phyloP scores from a whole-genome alignment of 2,329 filamentous ascomycete genomes.

The Ceratocystis diversiconidia region DNA sequence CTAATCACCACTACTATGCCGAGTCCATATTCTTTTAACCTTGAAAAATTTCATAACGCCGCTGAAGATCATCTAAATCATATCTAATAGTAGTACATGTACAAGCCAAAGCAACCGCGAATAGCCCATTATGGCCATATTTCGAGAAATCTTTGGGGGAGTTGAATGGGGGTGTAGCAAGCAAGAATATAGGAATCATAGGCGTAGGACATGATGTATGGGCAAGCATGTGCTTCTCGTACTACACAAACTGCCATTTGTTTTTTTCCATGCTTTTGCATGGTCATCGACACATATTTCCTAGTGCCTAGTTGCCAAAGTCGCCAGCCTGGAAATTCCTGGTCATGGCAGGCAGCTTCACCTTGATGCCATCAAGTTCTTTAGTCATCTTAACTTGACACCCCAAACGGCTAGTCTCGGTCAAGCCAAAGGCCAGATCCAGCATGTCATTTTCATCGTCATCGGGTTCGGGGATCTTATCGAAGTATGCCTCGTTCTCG shows the following conservation, averaged over 20 bases:
- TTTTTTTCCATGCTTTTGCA: background rate
- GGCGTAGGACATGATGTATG: background rate
- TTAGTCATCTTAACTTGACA: conserved; percentile 89
- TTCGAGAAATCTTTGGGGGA: background rate
- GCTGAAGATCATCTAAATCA: conserved; percentile 13
- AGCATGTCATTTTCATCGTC: conserved; percentile 84
- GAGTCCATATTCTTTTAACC: background rate
- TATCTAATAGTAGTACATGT: conserved; percentile 18
- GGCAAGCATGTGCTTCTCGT: background rate
- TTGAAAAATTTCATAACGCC: background rate
- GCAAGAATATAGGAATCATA: background rate
- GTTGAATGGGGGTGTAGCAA: background rate
- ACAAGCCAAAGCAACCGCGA: background rate
- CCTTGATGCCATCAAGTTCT: conserved; percentile 72
- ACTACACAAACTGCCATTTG: background rate
- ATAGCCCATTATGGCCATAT: background rate
- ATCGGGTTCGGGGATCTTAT: conserved; percentile 62
- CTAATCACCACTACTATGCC: background rate
- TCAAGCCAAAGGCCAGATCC: conserved; percentile 77
- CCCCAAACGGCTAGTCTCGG: conserved; percentile 68
- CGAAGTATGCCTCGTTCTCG: conserved; percentile 55
- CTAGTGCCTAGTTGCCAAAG: conserved; percentile 40
- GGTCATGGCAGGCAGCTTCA: conserved; percentile 84
- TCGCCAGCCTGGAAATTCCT: conserved; percentile 92
- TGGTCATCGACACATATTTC: background rate